These are phyloP conservation scores for Cyclaneusma minus DNA, from an alignment of 2,329 filamentous ascomycete genomes.

Conservation along the genomic window DNA sequence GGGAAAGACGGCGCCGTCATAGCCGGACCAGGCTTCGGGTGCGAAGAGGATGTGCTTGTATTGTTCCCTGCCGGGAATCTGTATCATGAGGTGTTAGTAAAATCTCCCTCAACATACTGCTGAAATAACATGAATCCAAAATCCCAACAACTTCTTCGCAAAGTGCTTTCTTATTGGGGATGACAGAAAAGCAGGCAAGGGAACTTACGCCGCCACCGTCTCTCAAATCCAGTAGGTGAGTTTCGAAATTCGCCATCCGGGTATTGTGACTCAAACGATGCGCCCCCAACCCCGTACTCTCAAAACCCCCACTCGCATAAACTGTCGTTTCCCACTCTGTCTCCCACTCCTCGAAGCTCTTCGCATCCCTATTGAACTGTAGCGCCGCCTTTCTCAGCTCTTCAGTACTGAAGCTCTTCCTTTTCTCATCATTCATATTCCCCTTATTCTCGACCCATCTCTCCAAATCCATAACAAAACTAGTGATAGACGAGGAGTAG, in stretches of 20 bases:
- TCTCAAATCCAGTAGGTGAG: slow-evolving; percentile 63
- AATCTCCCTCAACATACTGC: slow-evolving; percentile 1
- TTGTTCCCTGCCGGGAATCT: slow-evolving; percentile 77
- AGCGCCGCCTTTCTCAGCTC: slow-evolving; percentile 47
- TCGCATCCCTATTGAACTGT: slow-evolving; percentile 41
- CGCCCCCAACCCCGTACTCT: slow-evolving; percentile 50
- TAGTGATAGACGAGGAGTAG: slow-evolving; percentile 51
- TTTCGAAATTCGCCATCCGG: slow-evolving; percentile 69
- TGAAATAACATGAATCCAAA: neutral
- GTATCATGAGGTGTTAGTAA: slow-evolving; percentile 5
- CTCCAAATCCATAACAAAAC: slow-evolving; percentile 52
- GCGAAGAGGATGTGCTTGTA: slow-evolving; percentile 90
- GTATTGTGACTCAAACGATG: slow-evolving; percentile 64
- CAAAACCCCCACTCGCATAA: slow-evolving; percentile 57
- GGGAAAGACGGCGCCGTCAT: slow-evolving; percentile 58
- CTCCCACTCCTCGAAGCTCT: slow-evolving; percentile 62
- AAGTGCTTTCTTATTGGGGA: slow-evolving; percentile 1
- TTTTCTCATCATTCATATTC: slow-evolving; percentile 33
- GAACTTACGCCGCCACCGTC: slow-evolving; percentile 56
- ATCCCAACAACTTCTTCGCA: no score
- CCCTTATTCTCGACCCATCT: slow-evolving; percentile 45
- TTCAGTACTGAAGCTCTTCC: slow-evolving; percentile 21
- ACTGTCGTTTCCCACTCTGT: slow-evolving; percentile 60
- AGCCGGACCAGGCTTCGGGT: slow-evolving; percentile 60
- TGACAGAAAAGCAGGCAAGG: slow-evolving; percentile 2